Evolutionary conservation across 2,329 filamentous ascomycete species (phyloP).

Genomic region (Aureobasidium sp.): DNA sequence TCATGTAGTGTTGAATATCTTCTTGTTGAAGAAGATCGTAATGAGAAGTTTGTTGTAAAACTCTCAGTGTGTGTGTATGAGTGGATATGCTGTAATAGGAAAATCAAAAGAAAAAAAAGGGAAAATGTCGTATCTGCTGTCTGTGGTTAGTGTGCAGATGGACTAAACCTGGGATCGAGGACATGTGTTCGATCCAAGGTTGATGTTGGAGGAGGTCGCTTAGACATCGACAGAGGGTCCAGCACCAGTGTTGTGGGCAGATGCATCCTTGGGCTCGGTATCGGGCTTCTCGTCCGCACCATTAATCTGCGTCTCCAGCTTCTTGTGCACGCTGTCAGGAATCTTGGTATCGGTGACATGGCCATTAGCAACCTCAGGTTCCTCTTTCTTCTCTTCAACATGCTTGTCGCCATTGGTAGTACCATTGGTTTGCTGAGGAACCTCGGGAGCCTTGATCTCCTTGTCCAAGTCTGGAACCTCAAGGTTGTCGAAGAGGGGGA

Average conservation of each 20-base stretch:
- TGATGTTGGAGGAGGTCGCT: background rate
- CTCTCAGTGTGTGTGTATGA: background rate
- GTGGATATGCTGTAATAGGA: background rate
- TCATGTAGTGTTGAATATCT: slow-evolving; percentile 17
- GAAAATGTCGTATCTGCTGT: slow-evolving; percentile 1
- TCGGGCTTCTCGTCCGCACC: background rate
- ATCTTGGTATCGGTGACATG: slow-evolving; percentile 14
- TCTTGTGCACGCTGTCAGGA: slow-evolving; percentile 21
- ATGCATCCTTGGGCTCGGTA: slow-evolving; percentile 14
- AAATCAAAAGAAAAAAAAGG: background rate
- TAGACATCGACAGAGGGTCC: slow-evolving; percentile 8
- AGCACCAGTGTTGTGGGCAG: slow-evolving; percentile 20
- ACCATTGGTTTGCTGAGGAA: background rate
- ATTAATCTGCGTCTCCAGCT: slow-evolving; percentile 8
- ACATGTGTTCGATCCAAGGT: background rate
- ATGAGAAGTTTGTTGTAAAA: slow-evolving; percentile 7
- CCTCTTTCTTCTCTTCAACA: slow-evolving; percentile 3
- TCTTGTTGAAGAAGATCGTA: slow-evolving; percentile 22
- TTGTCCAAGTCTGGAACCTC: slow-evolving; percentile 71
- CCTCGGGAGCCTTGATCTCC: slow-evolving; percentile 1
- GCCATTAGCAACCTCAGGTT: background rate
- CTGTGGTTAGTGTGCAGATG: too few species aligned
- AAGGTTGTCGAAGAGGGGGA: slow-evolving; percentile 85
- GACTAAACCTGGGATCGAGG: too few species aligned
- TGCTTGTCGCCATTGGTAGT: slow-evolving; percentile 14